Evolutionary conservation across 2,329 filamentous ascomycete species (phyloP).

Genomic region (Alternaria sp.): DNA sequence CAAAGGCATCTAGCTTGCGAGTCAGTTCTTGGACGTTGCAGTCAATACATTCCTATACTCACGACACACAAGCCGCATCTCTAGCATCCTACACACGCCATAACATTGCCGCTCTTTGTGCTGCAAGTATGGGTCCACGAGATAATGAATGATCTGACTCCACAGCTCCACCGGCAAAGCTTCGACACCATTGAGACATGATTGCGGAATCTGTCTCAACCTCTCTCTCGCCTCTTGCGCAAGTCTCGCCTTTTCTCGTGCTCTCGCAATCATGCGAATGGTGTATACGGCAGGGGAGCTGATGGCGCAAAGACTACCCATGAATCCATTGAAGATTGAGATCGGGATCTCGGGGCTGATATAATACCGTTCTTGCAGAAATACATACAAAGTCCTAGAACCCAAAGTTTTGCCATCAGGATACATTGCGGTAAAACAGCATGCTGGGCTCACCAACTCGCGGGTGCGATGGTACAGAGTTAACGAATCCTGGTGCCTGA

Average conservation of each 20-base stretch:
- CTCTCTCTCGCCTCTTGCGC: background rate
- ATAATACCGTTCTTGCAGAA: background rate
- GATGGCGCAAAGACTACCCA: background rate
- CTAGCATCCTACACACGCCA: background rate
- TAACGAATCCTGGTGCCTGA: background rate
- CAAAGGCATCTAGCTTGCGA: background rate
- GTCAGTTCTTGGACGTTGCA: background rate
- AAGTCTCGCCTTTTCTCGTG: background rate
- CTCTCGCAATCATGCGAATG: background rate
- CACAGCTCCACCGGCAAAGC: background rate
- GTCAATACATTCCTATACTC: background rate
- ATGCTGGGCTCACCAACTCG: background rate
- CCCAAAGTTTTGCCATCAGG: background rate
- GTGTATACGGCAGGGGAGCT: background rate
- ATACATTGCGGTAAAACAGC: background rate
- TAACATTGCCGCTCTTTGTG: background rate
- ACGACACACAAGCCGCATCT: background rate
- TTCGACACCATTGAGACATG: background rate
- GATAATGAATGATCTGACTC: background rate
- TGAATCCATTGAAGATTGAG: background rate
- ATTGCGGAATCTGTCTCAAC: background rate
- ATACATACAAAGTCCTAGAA: background rate
- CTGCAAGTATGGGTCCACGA: background rate
- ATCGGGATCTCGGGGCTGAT: background rate
- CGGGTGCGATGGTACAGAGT: background rate